Conservation (phyloP, 202 grass and related monocot genomes). For the Carex arenaria region DNA sequence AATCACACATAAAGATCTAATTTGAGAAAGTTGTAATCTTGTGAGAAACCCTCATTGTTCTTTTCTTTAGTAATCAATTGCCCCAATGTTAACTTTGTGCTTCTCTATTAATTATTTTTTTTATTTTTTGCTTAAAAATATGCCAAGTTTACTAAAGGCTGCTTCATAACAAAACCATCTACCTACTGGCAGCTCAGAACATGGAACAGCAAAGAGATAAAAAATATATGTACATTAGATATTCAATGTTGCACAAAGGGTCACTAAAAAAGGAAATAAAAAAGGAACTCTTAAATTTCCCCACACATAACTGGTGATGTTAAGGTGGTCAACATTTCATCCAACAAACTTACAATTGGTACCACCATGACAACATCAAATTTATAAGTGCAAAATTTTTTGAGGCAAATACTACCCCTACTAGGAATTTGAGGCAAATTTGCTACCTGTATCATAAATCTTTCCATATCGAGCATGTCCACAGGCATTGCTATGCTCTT, state of each 20-base stretch:
- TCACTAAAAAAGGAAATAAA: neutral
- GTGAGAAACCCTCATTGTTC: neutral
- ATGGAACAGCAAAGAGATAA: neutral
- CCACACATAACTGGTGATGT: neutral
- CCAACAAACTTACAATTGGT: neutral
- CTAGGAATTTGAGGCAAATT: neutral
- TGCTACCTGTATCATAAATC: conserved; percentile 54
- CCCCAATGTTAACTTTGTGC: neutral
- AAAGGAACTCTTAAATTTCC: neutral
- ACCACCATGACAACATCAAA: neutral
- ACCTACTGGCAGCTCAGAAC: neutral
- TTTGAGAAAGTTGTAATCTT: neutral
- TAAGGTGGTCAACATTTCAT: neutral
- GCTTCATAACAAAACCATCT: neutral
- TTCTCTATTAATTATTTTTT: neutral
- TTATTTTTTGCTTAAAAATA: neutral
- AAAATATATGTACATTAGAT: neutral
- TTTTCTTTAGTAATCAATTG: neutral
- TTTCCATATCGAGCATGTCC: conserved; percentile 71
- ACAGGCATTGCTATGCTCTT: conserved; percentile 70
- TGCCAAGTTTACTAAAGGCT: neutral
- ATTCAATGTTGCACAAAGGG: neutral
- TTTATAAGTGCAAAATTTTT: neutral
- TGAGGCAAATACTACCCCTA: neutral
- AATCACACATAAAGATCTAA: neutral